phyloP scores from a whole-genome alignment of 2,329 filamentous ascomycete genomes.

The Sphaerostilbella broomeana region DNA sequence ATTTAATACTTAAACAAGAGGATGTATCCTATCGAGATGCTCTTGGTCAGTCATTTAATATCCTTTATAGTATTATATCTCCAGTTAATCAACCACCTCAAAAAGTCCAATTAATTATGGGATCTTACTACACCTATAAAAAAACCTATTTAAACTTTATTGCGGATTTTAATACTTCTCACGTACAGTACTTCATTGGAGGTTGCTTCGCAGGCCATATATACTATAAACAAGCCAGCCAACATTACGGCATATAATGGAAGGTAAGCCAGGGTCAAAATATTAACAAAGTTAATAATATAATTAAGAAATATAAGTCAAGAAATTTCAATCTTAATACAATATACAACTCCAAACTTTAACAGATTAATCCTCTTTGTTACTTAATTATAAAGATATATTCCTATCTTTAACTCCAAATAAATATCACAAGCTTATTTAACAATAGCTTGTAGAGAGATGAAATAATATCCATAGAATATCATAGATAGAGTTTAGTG shows the following conservation, averaged over 20 bases:
- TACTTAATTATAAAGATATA: slow-evolving; percentile 8
- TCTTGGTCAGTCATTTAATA: not conserved
- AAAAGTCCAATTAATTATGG: slow-evolving; percentile 8
- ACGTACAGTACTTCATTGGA: slow-evolving; percentile 12
- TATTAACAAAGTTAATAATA: not conserved
- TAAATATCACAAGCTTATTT: slow-evolving; percentile 3
- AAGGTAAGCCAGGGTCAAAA: not conserved
- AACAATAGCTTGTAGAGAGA: slow-evolving; percentile 6
- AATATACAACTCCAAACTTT: not conserved
- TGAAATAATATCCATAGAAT: slow-evolving; percentile 8
- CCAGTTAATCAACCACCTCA: not conserved
- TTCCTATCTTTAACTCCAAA: slow-evolving; percentile 3
- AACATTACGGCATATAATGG: slow-evolving; percentile 3
- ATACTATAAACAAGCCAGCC: slow-evolving; percentile 4
- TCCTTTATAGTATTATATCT: slow-evolving; percentile 1
- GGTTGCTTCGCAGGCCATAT: slow-evolving; percentile 11
- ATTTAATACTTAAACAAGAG: not conserved
- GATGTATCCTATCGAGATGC: not conserved
- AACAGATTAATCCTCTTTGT: slow-evolving; percentile 4
- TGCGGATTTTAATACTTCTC: slow-evolving; percentile 6
- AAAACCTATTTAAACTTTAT: slow-evolving; percentile 9
- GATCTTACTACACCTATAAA: not conserved
- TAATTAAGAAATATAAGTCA: slow-evolving; percentile 4
- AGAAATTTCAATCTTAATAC: slow-evolving; percentile 1
- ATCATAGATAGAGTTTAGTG: slow-evolving; percentile 11